Evolutionary conservation across 495 filamentous ascomycete genomes (phyloP), one percentile per base, ranked within the genome.

Genomic region (Diplogelasinospora grovesii): DNA sequence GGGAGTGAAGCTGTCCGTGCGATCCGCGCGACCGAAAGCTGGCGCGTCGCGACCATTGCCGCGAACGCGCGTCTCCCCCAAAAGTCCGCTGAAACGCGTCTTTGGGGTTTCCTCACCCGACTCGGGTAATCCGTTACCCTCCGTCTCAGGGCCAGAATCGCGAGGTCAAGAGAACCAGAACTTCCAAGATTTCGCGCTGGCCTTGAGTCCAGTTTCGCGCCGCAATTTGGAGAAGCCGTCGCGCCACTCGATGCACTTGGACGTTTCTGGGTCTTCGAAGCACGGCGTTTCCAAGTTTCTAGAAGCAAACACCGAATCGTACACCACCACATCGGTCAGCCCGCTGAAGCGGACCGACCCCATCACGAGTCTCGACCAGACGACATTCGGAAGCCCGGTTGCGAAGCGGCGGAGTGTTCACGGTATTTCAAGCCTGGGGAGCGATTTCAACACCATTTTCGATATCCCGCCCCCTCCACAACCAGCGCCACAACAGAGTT

Each of bases 331-430:
- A 14, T 79, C 83, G 32, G 79, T 83, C 21, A 96, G 90, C 56
- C 92, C 92, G 0, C 64, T 98, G 30, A 97, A 97, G 65, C 78
- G 93, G 34, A 93, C 80, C 51, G 92, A 98, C 60, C 82, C 84
- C 5, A 82, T 83, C 10, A 92, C 94, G 84, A 85, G 85, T 52
- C 60, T 93, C 10, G 90, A 93, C 47, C 80, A 83, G 35, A 65
- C 78, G 11, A 77, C 71, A 43, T 68, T 82, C n/a, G 86, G 82
- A 24, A 95, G 85, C 49, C 88, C 89, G 2, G 82, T 86, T 15
- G 79, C 85, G 9, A 96, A 96, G 70, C 73, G 89, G 31, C 78
- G 89, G 43, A 94, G 88, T 56, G 63, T 90, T 24, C 85, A 92
- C 49, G 79, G 79, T 9, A 67, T 71, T 8, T 67, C 78, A 0